Base-by-base conservation (phyloP, 306 rosid genomes). In the Betula pendula region DNA sequence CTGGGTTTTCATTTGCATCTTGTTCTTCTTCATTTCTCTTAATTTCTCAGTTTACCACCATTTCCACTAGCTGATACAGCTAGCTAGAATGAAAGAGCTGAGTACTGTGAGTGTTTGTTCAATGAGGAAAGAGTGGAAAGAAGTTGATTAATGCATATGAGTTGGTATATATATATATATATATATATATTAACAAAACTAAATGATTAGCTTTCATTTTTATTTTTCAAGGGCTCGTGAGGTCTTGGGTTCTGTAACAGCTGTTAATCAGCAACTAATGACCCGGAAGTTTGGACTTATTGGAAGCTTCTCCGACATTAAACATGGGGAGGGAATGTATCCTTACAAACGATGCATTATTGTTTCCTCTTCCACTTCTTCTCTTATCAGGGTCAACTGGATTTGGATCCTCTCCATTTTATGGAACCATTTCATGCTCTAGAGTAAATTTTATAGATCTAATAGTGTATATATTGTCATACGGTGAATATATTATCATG, bases 321-420 rank as follows among this genome's bases (percentile, higher is more conserved):
- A 85, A 92, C 93, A 91, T 92, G 96, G 94, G 17, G 82, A 85
- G 76, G 89, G 94, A 92, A 91, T 92, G 89, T 88, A 90, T 49
- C 60, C 70, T 79, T 79, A 62, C 7, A 71, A 73, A 49, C 72
- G 65, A 56, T 77, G 71, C 67, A 65, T 78, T 65, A 65, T 78
- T 65, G 72, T 84, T 88, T 77, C 58, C 77, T 71, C 77, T 80
- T 62, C 58, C 68, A 53, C 20, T 42, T 25, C 15, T 45, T 71
- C 33, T 63, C 31, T 63, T 19, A 77, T 70, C 75, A 77, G 72
- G 55, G 86, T 89, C 87, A 85, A 80, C 82, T 84, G 42, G 2
- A 29, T 29, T 2, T 1, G 1, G 33, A 29, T 29, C 33, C 33
- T 58, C 84, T 66, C 53, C 56, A 22, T 35, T 40, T 74, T 77